A percentile compares a stretch with the other conserved stretches of the same genome.
phyloP scores from a whole-genome alignment of 345 rosid species.

The Geranium brycei region DNA sequence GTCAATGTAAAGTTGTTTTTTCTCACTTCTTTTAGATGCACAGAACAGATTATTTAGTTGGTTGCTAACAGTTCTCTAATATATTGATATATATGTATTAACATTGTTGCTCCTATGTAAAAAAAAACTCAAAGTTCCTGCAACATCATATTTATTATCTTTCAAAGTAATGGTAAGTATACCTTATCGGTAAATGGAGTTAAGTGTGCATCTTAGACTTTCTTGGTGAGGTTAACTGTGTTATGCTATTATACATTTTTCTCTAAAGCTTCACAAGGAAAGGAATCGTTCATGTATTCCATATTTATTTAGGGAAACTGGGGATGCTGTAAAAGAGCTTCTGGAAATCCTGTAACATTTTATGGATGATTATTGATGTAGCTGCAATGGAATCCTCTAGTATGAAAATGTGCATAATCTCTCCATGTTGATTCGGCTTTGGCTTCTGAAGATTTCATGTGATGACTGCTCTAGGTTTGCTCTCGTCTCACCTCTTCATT shows the following conservation, averaged over 20 bases:
- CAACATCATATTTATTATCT: neutral
- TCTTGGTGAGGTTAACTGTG: neutral
- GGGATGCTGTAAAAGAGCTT: neutral
- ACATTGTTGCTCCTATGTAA: no score
- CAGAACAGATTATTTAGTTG: neutral
- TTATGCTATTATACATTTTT: no score
- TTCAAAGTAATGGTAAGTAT: neutral
- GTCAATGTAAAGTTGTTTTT: neutral
- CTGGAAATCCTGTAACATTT: no score
- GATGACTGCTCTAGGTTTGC: neutral
- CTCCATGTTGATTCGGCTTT: neutral
- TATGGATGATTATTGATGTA: neutral
- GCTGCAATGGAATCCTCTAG: neutral
- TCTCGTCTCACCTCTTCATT: neutral
- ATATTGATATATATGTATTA: no score
- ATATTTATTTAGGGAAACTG: neutral
- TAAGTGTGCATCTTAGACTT: neutral
- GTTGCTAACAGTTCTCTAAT: no score
- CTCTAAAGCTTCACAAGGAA: neutral
- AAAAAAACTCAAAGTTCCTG: neutral
- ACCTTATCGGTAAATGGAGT: neutral
- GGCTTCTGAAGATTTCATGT: neutral
- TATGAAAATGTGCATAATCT: no score
- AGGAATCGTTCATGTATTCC: neutral
- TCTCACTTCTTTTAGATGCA: neutral